phyloP scores from a whole-genome alignment of 2,329 filamentous ascomycete species.

The Dactylella cylindrospora region DNA sequence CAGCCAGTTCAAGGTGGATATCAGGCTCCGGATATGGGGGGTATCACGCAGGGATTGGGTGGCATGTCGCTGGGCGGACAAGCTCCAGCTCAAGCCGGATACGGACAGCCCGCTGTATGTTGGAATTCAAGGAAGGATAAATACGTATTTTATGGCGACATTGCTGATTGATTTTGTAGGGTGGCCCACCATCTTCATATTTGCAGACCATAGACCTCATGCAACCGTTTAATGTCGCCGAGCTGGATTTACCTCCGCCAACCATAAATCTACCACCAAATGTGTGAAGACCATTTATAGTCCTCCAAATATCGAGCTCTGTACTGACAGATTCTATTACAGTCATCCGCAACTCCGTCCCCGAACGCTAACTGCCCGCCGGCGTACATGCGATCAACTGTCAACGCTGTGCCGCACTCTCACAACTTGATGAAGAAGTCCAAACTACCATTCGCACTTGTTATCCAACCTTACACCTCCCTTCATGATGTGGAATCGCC shows the following conservation, averaged over 20 bases:
- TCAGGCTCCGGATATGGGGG: conserved; percentile 61
- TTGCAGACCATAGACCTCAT: conserved; percentile 67
- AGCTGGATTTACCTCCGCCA: conserved; percentile 87
- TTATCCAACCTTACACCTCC: conserved; percentile 92
- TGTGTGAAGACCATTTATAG: conserved; percentile 66
- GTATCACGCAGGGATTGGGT: conserved; percentile 79
- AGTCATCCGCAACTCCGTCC: conserved; percentile 67
- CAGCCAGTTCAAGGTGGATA: conserved; percentile 61
- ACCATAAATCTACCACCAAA: conserved; percentile 88
- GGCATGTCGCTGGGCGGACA: conserved; percentile 70
- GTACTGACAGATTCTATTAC: not conserved
- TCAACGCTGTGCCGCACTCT: conserved; percentile 91
- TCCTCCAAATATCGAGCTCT: not conserved
- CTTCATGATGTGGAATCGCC: conserved; percentile 90
- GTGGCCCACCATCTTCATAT: conserved; percentile 31
- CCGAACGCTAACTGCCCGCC: conserved; percentile 86
- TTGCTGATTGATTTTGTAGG: conserved; percentile 19
- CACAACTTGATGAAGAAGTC: conserved; percentile 94
- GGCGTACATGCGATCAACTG: conserved; percentile 90
- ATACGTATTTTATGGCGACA: conserved; percentile 76
- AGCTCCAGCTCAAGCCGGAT: conserved; percentile 53
- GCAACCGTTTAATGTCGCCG: conserved; percentile 89
- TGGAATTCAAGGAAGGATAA: conserved; percentile 57
- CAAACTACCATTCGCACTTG: conserved; percentile 87
- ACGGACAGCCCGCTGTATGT: conserved; percentile 57